Percentiles rank a stretch among this genome's conserved stretches.
These are phyloP conservation scores for Takakia lepidozioides DNA, from an alignment of 225 moss, liverwort and hornwort species.

Conservation along the genomic window DNA sequence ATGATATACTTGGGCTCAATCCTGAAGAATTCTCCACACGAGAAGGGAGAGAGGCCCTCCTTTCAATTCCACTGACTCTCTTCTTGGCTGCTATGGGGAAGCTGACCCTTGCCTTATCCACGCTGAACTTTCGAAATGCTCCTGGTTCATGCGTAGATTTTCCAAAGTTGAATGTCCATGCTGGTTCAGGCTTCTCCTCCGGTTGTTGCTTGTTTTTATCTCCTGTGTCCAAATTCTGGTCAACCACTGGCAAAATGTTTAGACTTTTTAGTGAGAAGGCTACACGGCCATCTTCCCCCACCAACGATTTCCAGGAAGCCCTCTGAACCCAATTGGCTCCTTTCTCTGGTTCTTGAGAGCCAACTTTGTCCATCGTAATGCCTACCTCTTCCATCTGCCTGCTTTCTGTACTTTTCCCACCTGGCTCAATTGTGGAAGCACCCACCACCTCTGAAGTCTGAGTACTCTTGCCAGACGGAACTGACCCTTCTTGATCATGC, in stretches of 20 bases:
- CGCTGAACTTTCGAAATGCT: neutral
- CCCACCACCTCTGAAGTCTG: neutral
- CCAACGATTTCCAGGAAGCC: conserved; percentile 74
- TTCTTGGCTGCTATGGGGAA: neutral
- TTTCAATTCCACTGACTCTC: neutral
- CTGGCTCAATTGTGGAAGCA: neutral
- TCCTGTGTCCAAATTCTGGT: conserved; percentile 23
- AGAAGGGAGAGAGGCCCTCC: too few relatives aligned
- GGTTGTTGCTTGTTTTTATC: conserved; percentile 12
- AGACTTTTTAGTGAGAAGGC: conserved; percentile 59
- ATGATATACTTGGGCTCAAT: neutral
- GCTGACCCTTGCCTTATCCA: neutral
- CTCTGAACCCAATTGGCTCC: conserved; percentile 69
- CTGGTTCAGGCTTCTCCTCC: conserved; percentile 3
- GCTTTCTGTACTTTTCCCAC: too few relatives aligned
- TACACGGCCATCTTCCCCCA: conserved; percentile 64
- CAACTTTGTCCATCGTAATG: too few relatives aligned
- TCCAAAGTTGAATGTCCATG: conserved; percentile 17
- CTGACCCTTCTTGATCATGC: too few relatives aligned
- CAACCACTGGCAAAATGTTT: too few relatives aligned
- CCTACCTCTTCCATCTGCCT: too few relatives aligned
- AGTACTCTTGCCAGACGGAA: too few relatives aligned
- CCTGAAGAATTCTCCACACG: neutral
- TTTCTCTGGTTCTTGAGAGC: too few relatives aligned
- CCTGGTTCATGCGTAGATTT: conserved; percentile 2